Base-by-base conservation (phyloP, 2,329 filamentous ascomycete genomes). In the Diaporthe citri region DNA sequence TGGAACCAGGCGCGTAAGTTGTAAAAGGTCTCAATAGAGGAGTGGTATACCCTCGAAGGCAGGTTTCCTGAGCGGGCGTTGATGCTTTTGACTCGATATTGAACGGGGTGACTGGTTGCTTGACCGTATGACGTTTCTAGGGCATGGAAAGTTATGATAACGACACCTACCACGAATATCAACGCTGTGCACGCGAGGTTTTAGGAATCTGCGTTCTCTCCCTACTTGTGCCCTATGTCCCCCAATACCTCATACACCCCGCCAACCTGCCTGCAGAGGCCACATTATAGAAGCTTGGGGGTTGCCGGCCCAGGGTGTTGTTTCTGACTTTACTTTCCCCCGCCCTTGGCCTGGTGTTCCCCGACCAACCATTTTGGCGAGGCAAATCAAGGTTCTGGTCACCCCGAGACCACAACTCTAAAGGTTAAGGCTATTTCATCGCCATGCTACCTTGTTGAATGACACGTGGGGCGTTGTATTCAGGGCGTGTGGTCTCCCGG, bases 91-190 rank as follows among this genome's bases (percentile, higher is more conserved):
- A 17, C 64, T 52, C 25, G n/a, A 69, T 22, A 22, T 15, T 69
- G 22, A 13, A 22, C 7, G 46, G 25, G 7, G 48, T 25, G 9
- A 41, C 17, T 39, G 31, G 15, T 41, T 69, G 64, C 48, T 41
- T 69, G 4, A 31, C 25, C 25, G 22, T n/a, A 28, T 28, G 64
- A 69, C 13, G 48, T 3, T 55, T 55, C 34, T 25, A 69, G 55
- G 48, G 64, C 31, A 55, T 28, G 15, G 34, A 12, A 41, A 22
- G 31, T 52, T 67, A 67, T 69, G 46, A 69, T 69, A 22, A 69
- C 28, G 64, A 69, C 64, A 51, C 48, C n/a, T 41, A 55, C 64
- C 64, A 55, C 43, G 12, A 55, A 69, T 69, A 55, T 55, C 34
- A 67, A 52, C n/a, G 48, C 48, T 69, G 15, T 55, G 31, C 13